Conservation (phyloP, 2,329 filamentous ascomycete genomes). For the Alternaria alternata region DNA sequence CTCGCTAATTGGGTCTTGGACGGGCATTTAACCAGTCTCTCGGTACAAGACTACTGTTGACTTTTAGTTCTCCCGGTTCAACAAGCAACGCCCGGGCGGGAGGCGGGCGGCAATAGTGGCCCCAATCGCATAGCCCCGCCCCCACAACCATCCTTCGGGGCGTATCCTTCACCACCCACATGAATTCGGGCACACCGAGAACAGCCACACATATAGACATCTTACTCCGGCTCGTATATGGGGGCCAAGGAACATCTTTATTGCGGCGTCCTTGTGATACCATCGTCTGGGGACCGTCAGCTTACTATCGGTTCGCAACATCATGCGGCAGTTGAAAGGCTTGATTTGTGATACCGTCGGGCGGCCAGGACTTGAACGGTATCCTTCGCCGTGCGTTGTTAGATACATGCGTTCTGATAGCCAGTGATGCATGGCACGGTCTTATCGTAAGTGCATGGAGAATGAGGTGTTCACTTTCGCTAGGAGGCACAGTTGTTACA, state of each 20-base stretch:
- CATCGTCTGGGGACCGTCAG: background rate
- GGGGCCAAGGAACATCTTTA: background rate
- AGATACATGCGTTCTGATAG: background rate
- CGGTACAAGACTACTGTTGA: background rate
- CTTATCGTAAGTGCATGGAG: background rate
- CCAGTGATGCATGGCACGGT: background rate
- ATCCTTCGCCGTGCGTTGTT: background rate
- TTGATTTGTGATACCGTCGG: background rate
- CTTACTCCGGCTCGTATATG: background rate
- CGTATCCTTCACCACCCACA: background rate
- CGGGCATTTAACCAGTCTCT: background rate
- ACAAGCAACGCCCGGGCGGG: background rate
- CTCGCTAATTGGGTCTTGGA: background rate
- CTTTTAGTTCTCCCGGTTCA: background rate
- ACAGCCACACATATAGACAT: background rate
- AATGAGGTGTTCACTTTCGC: background rate
- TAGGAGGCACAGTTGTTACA: background rate
- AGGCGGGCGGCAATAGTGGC: background rate
- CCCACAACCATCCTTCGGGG: background rate
- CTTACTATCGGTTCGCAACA: background rate
- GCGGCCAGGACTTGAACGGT: background rate
- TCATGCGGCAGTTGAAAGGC: background rate
- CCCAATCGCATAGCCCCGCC: slow-evolving; percentile 1
- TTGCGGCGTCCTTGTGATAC: slow-evolving; percentile 1
- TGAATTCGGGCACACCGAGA: background rate